Evolutionary conservation across 495 filamentous ascomycete species (phyloP), one percentile per base, ranked within the genome.

Genomic region (Entonaema liquescens): DNA sequence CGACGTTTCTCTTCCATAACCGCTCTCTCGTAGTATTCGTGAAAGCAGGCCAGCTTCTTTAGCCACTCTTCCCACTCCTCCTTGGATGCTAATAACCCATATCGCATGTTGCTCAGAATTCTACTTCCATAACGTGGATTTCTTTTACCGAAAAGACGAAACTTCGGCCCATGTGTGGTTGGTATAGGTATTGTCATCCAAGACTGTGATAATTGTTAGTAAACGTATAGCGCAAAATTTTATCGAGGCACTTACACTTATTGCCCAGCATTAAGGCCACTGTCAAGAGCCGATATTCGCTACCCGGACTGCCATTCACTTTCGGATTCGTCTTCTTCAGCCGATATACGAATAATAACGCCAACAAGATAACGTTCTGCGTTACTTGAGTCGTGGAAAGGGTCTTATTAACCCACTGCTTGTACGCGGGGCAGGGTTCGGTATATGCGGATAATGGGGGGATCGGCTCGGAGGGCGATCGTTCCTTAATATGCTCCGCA

Each of bases 151-250:
- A 91, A 65, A 99, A 17, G 93, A 91, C 25, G 96, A 98, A 47
- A 99, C 96, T 72, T 99, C 96, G 13, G 96, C 95, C 96, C 96
- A 99, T 1, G 96, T 98, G 84, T 98, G 97, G 84, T 99, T 99
- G 58, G 96, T 98, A 80, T 98, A 99, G 1, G 96, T 98, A 78
- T 98, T 99, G 75, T 99, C 96, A 76, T 99, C 96, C 70, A 99
- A 82, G 75, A 97, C 91, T 94, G 66, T 17, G 25, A 68, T 38
- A 65, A 15, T 47, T 61, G 44, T 74, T 62, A 74, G 72, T 13
- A 44, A 50, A 19, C 13, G 12, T n/a, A 28, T 7, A 5, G 23
- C 19, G 1, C 13, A 17, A 53, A 68, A 50, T 5, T 52, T 21
- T 7, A 52, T 8, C 5, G 35, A 36, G 31, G 26, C 3, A 81